phyloP scores from a whole-genome alignment of 345 rosid species.

The Nephelium lappaceum region DNA sequence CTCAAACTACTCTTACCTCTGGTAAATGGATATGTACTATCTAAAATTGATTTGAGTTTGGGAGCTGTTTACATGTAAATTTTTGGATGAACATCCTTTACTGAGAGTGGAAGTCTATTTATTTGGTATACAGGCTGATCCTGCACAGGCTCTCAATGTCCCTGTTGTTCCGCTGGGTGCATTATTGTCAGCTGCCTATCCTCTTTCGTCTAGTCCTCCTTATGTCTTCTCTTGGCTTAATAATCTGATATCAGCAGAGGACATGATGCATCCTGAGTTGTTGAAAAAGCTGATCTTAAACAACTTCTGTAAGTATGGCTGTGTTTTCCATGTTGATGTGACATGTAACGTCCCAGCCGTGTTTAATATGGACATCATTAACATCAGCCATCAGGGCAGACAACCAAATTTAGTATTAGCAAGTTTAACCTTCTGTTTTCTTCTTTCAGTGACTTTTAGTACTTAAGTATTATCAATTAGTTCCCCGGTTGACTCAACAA shows the following conservation, averaged over 20 bases:
- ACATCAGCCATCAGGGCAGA: background rate
- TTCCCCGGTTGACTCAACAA: background rate
- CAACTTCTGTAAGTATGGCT: constrained; percentile 77
- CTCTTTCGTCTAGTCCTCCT: constrained; percentile 83
- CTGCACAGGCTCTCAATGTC: constrained; percentile 91
- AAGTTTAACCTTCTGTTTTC: background rate
- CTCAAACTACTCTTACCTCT: constrained; percentile 91
- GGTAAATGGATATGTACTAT: constrained; percentile 48
- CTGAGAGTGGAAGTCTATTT: constrained; percentile 20
- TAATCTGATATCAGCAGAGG: constrained; percentile 78
- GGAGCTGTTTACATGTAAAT: constrained; percentile 8
- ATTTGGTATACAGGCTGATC: constrained; percentile 74
- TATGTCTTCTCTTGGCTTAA: constrained; percentile 88
- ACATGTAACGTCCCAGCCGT: background rate
- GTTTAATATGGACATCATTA: background rate
- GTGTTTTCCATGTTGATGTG: constrained; percentile 15
- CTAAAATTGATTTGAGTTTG: constrained; percentile 20
- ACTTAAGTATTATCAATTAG: background rate
- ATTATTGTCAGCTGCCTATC: constrained; percentile 79
- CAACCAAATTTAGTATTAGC: background rate
- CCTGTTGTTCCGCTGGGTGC: constrained; percentile 96
- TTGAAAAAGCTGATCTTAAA: constrained; percentile 87
- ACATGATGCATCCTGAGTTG: constrained; percentile 97
- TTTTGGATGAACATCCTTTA: constrained; percentile 11
- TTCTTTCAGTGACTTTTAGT: background rate